A percentile compares a stretch with the other conserved stretches of the same genome.
Evolutionary conservation across 2,329 filamentous ascomycete genomes (phyloP).

Genomic region (Dendrostoma leiphaemia): DNA sequence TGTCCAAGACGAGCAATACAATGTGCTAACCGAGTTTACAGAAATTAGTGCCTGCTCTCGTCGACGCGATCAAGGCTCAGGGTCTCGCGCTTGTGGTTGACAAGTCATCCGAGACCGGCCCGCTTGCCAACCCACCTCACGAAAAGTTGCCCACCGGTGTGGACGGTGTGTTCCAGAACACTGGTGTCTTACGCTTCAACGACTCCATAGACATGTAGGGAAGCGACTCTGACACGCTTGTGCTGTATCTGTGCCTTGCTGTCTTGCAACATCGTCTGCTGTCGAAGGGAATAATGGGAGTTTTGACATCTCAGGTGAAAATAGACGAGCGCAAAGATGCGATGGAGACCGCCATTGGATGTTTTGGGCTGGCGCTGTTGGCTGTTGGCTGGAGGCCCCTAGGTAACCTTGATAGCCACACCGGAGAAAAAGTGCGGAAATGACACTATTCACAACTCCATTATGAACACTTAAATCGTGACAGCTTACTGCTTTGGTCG

Average conservation of each 20-base stretch:
- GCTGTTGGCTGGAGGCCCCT: background rate
- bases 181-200: conserved; percentile 89
- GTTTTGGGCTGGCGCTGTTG: background rate
- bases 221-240: too few relatives aligned
- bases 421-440: background rate
- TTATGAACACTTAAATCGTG: too few relatives aligned
- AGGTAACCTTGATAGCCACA: background rate
- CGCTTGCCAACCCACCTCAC: conserved; percentile 50
- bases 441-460: background rate
- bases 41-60: conserved; percentile 90
- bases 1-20: background rate
- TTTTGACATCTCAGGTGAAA: background rate
- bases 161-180: conserved; percentile 80
- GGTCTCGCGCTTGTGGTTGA: conserved; percentile 91
- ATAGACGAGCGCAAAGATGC: too few relatives aligned
- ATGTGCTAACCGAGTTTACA: conserved; percentile 35
- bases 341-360: background rate
- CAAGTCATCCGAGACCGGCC: conserved; percentile 60
- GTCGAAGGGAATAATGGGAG: background rate
- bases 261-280: background rate
- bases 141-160: conserved; percentile 71
- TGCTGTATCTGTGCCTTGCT: too few relatives aligned
- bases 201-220: conserved; percentile 76
- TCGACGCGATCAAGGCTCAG: conserved; percentile 91
- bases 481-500: too few relatives aligned